Evolutionary conservation across 805 yeast genomes (phyloP), one percentile per base, ranked within the genome.

Genomic region (Hemisphaericaspora nanyangensis): DNA sequence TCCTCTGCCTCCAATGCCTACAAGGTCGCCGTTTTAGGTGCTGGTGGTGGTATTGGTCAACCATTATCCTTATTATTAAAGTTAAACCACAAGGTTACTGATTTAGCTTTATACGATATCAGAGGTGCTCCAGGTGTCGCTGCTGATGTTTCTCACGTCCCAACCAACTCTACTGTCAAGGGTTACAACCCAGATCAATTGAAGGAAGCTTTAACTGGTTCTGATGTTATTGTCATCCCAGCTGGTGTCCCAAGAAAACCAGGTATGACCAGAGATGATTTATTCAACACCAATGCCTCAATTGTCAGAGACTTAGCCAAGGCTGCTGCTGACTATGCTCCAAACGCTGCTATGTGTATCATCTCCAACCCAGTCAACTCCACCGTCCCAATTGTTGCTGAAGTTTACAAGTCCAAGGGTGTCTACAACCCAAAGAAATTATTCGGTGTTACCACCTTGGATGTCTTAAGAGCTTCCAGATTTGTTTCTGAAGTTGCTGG

Each of bases 191-290:
- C 96, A 52, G 95, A 85, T 49, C 77, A 81, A 45, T 69, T 88
- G 47, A 69, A 74, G 44, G 70, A 68, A 40, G 95, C 96, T 15
- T 70, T 90, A 52, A 68, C 75, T 37, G 89, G 82, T 35, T 78
- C 96, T 37, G 95, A 89, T 54, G 81, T 90, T 44, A 90, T 90
- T 38, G 77, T 90, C 43, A 86, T 90, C 67, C 96, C 97, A 61
- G 97, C 97, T 42, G 97, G 97, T 75, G 95, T 90, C 43, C 97
- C 95, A 74, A 86, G 95, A 80, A 90, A 89, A 75, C 97, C 97
- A 52, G 97, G 97, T 67, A 90, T 90, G 97, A 87, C 96, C 60
- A 85, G 97, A 76, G 97, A 90, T 65, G 97, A 90, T 63, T 76
- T 90, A 57, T 90, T 90, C 82, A 83, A 86, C 76, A 90, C 95